These are phyloP conservation scores for Phytophthora litchii DNA, from an alignment of 352 stramenopile genomes.

Conservation along the genomic window DNA sequence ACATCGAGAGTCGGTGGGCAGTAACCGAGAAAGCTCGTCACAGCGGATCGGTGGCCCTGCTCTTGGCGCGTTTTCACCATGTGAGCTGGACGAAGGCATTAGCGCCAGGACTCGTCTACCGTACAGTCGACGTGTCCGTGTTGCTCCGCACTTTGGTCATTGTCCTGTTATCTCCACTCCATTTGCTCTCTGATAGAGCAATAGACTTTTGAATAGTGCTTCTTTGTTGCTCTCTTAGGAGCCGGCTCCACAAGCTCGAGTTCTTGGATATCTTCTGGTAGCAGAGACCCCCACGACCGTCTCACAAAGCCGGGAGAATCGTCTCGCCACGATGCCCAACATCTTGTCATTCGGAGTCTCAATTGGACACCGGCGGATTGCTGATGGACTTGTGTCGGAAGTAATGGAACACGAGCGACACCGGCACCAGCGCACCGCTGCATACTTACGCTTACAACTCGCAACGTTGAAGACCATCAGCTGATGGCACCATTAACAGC, in stretches of 20 bases:
- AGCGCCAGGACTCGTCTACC: slow-evolving; percentile 11
- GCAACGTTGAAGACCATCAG: background rate
- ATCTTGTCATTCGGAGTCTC: slow-evolving; percentile 18
- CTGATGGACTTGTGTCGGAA: slow-evolving; percentile 15
- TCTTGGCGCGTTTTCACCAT: slow-evolving; percentile 20
- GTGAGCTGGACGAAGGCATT: slow-evolving; percentile 12
- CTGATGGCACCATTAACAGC: slow-evolving; percentile 12
- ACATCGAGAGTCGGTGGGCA: slow-evolving; percentile 14
- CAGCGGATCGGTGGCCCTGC: slow-evolving; percentile 9
- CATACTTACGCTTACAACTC: background rate
- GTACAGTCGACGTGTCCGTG: slow-evolving; percentile 4
- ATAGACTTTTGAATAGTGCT: no score
- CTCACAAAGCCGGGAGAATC: slow-evolving; percentile 12
- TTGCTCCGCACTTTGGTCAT: slow-evolving; percentile 16
- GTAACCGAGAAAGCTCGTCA: slow-evolving; percentile 21
- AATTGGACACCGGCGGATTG: slow-evolving; percentile 31
- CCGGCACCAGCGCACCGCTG: background rate
- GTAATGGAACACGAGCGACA: slow-evolving; percentile 21
- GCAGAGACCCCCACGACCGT: slow-evolving; percentile 13
- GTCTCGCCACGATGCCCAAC: slow-evolving; percentile 8
- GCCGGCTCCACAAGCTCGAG: slow-evolving; percentile 17
- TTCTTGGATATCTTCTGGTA: slow-evolving; percentile 31
- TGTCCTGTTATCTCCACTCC: slow-evolving; percentile 1
- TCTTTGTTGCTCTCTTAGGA: background rate
- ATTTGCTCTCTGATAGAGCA: slow-evolving; percentile 1